Evolutionary conservation across 78 protist genomes (phyloP).

Genomic region (Dictyostelium purpureum): DNA sequence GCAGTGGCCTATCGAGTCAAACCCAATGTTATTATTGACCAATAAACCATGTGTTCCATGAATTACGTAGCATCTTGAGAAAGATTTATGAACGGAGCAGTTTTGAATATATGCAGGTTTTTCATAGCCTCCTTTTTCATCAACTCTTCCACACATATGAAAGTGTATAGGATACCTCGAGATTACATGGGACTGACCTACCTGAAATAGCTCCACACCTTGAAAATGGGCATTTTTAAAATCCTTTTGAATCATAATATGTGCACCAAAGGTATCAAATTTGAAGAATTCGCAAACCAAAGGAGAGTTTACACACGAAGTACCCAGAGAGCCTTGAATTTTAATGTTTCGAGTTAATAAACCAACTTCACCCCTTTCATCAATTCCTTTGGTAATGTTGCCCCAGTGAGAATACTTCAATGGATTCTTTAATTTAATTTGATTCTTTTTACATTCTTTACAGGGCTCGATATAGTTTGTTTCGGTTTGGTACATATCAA

Average conservation of each 20-base stretch:
- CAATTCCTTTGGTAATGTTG: not conserved
- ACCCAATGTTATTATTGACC: slow-evolving; percentile 54
- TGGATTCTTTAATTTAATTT: not conserved
- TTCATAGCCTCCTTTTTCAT: slow-evolving; percentile 8
- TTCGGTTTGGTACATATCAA: slow-evolving; percentile 53
- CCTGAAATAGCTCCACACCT: slow-evolving; percentile 14
- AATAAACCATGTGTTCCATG: slow-evolving; percentile 39
- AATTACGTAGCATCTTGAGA: slow-evolving; percentile 40
- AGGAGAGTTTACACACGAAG: not conserved
- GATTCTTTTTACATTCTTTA: not conserved
- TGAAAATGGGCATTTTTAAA: slow-evolving; percentile 47
- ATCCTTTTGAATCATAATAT: slow-evolving; percentile 41
- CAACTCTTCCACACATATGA: slow-evolving; percentile 48
- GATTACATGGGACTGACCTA: slow-evolving; percentile 64
- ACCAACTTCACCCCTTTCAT: slow-evolving; percentile 74
- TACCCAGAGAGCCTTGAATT: slow-evolving; percentile 38
- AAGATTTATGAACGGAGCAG: slow-evolving; percentile 41
- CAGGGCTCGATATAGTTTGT: not conserved
- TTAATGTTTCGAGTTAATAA: slow-evolving; percentile 68
- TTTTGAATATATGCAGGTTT: slow-evolving; percentile 49
- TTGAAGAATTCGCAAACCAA: slow-evolving; percentile 29
- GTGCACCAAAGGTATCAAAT: slow-evolving; percentile 73
- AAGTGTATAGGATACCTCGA: slow-evolving; percentile 76
- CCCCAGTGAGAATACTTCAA: slow-evolving; percentile 46
- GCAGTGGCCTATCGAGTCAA: slow-evolving; percentile 68